Evolutionary conservation across 2,329 filamentous ascomycete genomes (phyloP).

Genomic region (Xylaria sp.): DNA sequence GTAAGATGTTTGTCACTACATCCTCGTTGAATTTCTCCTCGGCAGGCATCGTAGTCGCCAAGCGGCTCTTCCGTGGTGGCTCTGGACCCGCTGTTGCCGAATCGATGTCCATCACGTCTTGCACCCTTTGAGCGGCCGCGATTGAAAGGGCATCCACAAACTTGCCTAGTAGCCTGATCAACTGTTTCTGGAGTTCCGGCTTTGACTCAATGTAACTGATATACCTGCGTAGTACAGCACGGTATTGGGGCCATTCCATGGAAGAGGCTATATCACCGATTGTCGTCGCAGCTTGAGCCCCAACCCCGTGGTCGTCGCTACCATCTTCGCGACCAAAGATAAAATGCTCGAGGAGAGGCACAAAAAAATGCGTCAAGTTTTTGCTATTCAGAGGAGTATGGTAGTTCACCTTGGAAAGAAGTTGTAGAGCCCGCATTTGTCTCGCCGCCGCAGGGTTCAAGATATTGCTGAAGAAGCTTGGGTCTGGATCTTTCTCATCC

Average conservation of each 20-base stretch:
- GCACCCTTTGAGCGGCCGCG: conserved; percentile 47
- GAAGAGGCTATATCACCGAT: conserved; percentile 75
- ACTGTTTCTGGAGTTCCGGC: conserved; percentile 80
- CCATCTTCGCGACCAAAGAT: conserved; percentile 78
- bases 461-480: conserved; percentile 89
- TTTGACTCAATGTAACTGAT: conserved; percentile 80
- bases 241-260: conserved; percentile 89
- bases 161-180: conserved; percentile 79
- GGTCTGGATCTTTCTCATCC: conserved; percentile 66
- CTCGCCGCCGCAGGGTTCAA: conserved; percentile 87
- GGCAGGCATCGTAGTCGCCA: conserved; percentile 69
- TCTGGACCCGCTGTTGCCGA: conserved; percentile 29
- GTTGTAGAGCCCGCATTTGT: conserved; percentile 79
- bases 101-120: conserved; percentile 49
- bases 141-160: conserved; percentile 75
- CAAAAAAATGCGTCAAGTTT: conserved; percentile 83
- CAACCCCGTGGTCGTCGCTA: conserved; percentile 79
- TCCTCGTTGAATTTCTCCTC: conserved; percentile 71
- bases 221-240: conserved; percentile 81
- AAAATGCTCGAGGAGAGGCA: conserved; percentile 92
- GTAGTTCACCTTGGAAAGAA: conserved; percentile 70
- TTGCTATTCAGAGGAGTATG: conserved; percentile 69
- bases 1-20: conserved; percentile 74
- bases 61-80: conserved; percentile 40
- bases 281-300: conserved; percentile 82